Base-by-base conservation (phyloP, 2,329 filamentous ascomycete species). In the Fusarium robinianum region DNA sequence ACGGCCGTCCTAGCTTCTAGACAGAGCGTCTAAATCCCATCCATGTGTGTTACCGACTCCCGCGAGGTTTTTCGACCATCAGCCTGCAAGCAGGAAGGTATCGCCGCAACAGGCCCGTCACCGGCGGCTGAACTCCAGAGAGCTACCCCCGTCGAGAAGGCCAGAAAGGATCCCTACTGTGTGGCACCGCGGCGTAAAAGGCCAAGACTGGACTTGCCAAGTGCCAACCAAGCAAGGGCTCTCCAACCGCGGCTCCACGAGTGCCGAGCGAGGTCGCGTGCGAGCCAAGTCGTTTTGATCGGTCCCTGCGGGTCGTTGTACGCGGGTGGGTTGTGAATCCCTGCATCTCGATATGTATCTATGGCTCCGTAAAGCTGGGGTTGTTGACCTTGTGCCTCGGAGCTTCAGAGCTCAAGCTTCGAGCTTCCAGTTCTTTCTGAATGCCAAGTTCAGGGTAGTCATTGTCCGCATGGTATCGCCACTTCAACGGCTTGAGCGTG, bases 241-340 rank as follows among this genome's bases (percentile, higher is more conserved):
- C n/a, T n/a, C n/a, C 22, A 34, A 34, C n/a, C 22, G 42, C 32
- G 21, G 51, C 25, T 38, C 23, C 26, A 49, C 43, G 44, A 60
- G 34, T 60, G 55, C 57, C 57, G 55, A 57, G 29, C 9, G 10
- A 50, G 58, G 58, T 60, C 58, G 58, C 51, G 58, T 61, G 58
- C 53, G 36, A 56, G 41, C 53, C 46, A 61, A 61, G 61, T 61
- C 57, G 58, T 40, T 41, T 57, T 45, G 41, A 61, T 61, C 58
- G 58, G 45, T 51, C 45, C 45, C 37, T 49, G 58, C 45, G 55
- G 58, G 53, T 49, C 57, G n/a, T n/a, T 22, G 21, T 42, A 44
- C 44, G 51, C 39, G 18, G 42, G 46, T 39, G 38, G 36, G 41
- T 51, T 60, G 43, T 31, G 41, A 61, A 61, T 57, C 58, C 58